A percentile compares a stretch with the other conserved stretches of the same genome.
These are phyloP conservation scores for Groenewaldozyma auringiensis DNA, from an alignment of 1,139 yeast genomes.

Conservation along the genomic window DNA sequence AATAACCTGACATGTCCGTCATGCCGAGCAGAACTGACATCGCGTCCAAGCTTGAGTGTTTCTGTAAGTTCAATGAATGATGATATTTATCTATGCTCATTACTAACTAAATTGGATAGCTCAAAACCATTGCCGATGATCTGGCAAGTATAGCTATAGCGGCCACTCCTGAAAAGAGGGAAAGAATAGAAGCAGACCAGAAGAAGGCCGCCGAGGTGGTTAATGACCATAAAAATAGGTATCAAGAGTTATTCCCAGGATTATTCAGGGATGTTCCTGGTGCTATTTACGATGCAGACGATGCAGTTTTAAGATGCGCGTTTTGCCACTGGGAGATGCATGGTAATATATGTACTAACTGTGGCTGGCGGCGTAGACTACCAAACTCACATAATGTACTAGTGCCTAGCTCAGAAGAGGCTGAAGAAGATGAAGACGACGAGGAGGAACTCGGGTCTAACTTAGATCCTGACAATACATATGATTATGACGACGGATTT, in stretches of 20 bases:
- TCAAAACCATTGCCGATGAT: slow-evolving; percentile 14
- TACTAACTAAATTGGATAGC: slow-evolving; percentile 6
- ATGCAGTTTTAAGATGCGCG: slow-evolving; percentile 23
- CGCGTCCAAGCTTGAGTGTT: slow-evolving; percentile 18
- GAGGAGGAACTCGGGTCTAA: slow-evolving; percentile 36
- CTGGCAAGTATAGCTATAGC: slow-evolving; percentile 11
- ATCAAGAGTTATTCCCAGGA: slow-evolving; percentile 18
- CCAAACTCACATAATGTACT: not conserved
- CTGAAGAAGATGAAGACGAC: slow-evolving; percentile 63
- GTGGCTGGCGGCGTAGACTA: slow-evolving; percentile 23
- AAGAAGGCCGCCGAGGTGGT: slow-evolving; percentile 14
- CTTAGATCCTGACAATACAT: slow-evolving; percentile 6
- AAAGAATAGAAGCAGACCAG: slow-evolving; percentile 10
- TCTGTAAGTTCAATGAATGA: slow-evolving; percentile 10
- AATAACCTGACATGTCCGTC: slow-evolving; percentile 22
- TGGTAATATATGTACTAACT: slow-evolving; percentile 19
- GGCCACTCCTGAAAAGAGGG: slow-evolving; percentile 8
- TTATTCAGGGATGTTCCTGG: slow-evolving; percentile 12
- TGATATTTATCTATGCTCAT: too few relatives aligned
- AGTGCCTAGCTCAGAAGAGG: slow-evolving; percentile 43
- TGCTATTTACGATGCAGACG: slow-evolving; percentile 19
- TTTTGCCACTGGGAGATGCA: slow-evolving; percentile 25
- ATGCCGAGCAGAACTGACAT: slow-evolving; percentile 18
- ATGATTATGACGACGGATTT: not conserved
- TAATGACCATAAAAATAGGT: slow-evolving; percentile 17